A percentile compares a stretch with the other conserved stretches of the same genome.
phyloP scores from a whole-genome alignment of 2,329 filamentous ascomycete genomes.

The Cladosporium velox region DNA sequence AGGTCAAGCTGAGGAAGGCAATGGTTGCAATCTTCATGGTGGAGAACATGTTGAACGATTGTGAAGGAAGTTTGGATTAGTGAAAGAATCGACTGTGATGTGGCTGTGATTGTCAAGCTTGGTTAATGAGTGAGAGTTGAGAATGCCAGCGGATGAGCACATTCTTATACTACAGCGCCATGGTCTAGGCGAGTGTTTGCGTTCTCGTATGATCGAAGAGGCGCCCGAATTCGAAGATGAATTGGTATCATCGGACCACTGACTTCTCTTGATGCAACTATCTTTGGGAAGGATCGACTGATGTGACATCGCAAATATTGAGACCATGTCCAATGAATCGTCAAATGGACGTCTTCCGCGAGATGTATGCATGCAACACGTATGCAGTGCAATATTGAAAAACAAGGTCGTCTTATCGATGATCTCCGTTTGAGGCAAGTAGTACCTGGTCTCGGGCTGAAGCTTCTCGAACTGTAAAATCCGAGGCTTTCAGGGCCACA shows the following conservation, averaged over 20 bases:
- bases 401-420: not conserved
- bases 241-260: not conserved
- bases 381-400: constrained; percentile 16
- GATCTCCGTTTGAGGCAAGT: not conserved
- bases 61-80: not conserved
- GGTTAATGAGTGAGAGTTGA: not conserved
- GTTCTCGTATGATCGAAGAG: not conserved
- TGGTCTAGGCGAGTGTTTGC: not conserved
- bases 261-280: not conserved
- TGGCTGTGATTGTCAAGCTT: not conserved
- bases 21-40: constrained; percentile 14
- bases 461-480: not conserved
- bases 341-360: not conserved
- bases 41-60: constrained; percentile 17
- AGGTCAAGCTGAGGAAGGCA: constrained; percentile 14
- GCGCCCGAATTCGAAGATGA: not conserved
- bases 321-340: not conserved
- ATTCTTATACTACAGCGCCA: not conserved
- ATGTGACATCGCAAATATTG: not conserved
- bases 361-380: not conserved
- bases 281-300: constrained; percentile 11
- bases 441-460: not conserved
- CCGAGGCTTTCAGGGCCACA: not conserved
- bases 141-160: not conserved
- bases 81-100: not conserved